phyloP scores from a whole-genome alignment of 1,139 yeast species.

The Casaregolazyma suthepensis region DNA sequence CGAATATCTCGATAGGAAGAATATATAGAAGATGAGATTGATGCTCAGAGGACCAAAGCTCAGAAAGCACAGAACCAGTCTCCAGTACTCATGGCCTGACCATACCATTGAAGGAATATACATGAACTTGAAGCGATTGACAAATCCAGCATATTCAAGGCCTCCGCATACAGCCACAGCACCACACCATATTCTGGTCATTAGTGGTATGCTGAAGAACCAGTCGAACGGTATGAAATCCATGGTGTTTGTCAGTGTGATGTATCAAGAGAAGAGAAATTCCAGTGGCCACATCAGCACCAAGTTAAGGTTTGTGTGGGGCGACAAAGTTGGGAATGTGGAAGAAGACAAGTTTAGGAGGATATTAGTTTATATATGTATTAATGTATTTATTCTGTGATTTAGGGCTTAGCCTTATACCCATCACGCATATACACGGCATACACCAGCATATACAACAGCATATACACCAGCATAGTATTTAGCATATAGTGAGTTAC shows the following conservation, averaged over 20 bases:
- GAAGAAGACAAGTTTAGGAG: not conserved
- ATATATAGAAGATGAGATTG: constrained; percentile 34
- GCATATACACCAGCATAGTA: not conserved
- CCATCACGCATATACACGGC: no score
- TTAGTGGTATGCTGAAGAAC: constrained; percentile 30
- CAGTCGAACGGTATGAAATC: constrained; percentile 28
- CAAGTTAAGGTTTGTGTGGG: not conserved
- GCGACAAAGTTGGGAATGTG: not conserved
- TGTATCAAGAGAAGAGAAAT: not conserved
- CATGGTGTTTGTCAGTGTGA: constrained; percentile 17
- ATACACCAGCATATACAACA: not conserved
- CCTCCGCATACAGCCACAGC: constrained; percentile 30
- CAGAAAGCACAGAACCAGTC: constrained; percentile 39
- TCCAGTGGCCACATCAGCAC: not conserved
- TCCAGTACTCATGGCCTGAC: constrained; percentile 36
- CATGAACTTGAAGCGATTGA: constrained; percentile 23
- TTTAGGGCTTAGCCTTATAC: not conserved
- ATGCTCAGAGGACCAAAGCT: constrained; percentile 39
- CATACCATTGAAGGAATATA: constrained; percentile 6
- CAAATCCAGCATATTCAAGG: constrained; percentile 30
- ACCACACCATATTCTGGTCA: constrained; percentile 27
- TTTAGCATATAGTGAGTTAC: no score
- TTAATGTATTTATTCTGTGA: no score
- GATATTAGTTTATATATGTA: no score
- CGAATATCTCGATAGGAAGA: constrained; percentile 36